Evolutionary conservation across 176 grass and related monocot species (phyloP).

Genomic region (Oryza officinalis): DNA sequence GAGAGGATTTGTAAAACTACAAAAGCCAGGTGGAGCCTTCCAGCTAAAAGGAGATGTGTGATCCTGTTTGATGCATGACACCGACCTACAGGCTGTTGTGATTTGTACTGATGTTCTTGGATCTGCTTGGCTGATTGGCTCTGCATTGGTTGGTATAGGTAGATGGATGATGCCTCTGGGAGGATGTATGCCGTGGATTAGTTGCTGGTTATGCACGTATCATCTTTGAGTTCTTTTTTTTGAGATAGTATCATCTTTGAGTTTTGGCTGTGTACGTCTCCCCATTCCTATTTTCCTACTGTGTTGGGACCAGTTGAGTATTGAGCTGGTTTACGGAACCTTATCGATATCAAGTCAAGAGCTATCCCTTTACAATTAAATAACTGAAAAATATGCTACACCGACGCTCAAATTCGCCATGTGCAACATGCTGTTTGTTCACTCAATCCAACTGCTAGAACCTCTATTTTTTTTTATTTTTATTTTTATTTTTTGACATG

Average conservation of each 20-base stretch:
- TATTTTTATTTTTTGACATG: too few relatives aligned
- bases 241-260: not conserved
- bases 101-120: not conserved
- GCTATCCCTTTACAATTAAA: not conserved
- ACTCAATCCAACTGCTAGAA: not conserved
- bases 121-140: not conserved
- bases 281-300: not conserved
- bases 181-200: not conserved
- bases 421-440: not conserved
- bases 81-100: not conserved
- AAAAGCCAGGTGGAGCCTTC: not conserved
- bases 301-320: not conserved
- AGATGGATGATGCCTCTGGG: not conserved
- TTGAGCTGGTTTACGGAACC: constrained; percentile 15
- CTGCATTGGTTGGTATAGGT: not conserved
- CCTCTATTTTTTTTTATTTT: too few relatives aligned
- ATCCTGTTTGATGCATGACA: not conserved
- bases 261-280: constrained; percentile 5
- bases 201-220: not conserved
- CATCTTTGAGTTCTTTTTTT: not conserved
- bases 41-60: not conserved
- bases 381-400: not conserved
- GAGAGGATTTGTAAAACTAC: not conserved
- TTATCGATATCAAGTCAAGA: not conserved
- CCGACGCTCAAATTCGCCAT: not conserved